Evolutionary conservation across 163 green algal genomes (phyloP).

Genomic region (Chlamydomonas reinhardtii): DNA sequence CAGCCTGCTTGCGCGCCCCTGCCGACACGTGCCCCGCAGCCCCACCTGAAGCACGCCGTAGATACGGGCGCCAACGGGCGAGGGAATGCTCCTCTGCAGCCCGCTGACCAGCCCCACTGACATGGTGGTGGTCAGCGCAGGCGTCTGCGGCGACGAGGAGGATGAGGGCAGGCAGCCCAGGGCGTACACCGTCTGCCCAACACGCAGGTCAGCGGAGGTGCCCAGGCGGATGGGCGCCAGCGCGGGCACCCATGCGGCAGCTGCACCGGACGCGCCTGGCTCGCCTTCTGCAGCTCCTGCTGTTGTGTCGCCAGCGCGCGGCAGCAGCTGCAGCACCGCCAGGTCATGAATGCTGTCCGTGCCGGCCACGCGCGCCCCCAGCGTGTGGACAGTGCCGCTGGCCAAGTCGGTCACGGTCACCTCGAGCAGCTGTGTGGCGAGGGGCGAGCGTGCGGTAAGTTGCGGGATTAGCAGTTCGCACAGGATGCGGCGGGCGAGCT

Average conservation of each 20-base stretch:
- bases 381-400: background rate
- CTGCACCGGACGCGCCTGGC: background rate
- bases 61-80: conserved; percentile 68
- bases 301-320: background rate
- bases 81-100: conserved; percentile 64
- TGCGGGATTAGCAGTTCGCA: too few species aligned
- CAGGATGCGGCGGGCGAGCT: background rate
- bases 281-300: background rate
- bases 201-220: conserved; percentile 66
- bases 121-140: conserved; percentile 47
- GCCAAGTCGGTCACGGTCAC: conserved; percentile 7
- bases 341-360: conserved; percentile 73
- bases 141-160: conserved; percentile 44
- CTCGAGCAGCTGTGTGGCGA: background rate
- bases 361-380: conserved; percentile 48
- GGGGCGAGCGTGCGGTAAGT: background rate
- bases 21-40: background rate
- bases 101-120: conserved; percentile 76
- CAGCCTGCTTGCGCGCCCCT: too few species aligned
- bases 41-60: conserved; percentile 75
- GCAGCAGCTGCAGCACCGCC: conserved; percentile 70
- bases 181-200: conserved; percentile 79
- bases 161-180: conserved; percentile 65
- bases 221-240: conserved; percentile 60
- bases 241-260: background rate